Conservation (phyloP, 1,284 basidiomycete species). For the Melampsora americana region DNA sequence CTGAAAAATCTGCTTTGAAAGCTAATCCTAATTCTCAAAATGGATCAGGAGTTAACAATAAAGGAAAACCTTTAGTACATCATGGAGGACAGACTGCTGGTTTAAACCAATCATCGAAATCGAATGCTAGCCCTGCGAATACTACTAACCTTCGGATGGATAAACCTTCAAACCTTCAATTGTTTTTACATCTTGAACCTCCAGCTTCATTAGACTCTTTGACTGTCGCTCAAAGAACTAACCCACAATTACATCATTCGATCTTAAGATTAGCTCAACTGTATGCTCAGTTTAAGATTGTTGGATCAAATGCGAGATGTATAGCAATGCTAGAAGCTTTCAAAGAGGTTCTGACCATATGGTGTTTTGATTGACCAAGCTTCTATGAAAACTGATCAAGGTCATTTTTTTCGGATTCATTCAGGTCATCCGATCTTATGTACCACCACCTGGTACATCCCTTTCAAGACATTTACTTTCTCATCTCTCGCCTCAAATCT, state of each 20-base stretch:
- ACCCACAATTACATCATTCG: conserved; percentile 77
- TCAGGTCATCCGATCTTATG: conserved; percentile 81
- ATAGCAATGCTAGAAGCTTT: conserved; percentile 80
- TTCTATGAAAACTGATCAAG: background rate
- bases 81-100: background rate
- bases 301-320: conserved; percentile 80
- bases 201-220: conserved; percentile 63
- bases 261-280: conserved; percentile 73
- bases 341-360: conserved; percentile 62
- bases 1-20: conserved; percentile 59
- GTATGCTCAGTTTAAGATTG: conserved; percentile 79
- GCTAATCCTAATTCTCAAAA: conserved; percentile 43
- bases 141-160: conserved; percentile 46
- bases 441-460: conserved; percentile 74
- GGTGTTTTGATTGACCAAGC: background rate
- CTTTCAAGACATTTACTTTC: conserved; percentile 81
- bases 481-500: conserved; percentile 83
- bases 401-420: conserved; percentile 25
- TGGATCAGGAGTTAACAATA: conserved; percentile 10
- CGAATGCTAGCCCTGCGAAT: conserved; percentile 46
- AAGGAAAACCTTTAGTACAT: conserved; percentile 34
- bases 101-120: conserved; percentile 48
- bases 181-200: conserved; percentile 60
- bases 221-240: conserved; percentile 58
- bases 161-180: conserved; percentile 56